A percentile compares a stretch with the other conserved stretches of the same genome.
These are phyloP conservation scores for Yueomyces sp. DNA, from an alignment of 805 yeast species.

Conservation along the genomic window DNA sequence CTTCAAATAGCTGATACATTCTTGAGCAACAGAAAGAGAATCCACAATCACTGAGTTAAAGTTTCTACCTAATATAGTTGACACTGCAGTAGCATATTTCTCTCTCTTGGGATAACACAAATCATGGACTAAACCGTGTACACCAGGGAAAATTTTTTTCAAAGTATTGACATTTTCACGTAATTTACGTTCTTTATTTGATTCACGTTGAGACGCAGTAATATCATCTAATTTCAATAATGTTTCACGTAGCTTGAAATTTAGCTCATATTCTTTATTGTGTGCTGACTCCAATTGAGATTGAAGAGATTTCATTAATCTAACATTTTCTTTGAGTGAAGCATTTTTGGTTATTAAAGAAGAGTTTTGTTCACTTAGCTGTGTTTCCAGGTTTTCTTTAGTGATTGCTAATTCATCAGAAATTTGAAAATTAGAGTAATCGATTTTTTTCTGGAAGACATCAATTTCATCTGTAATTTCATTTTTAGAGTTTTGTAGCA, in stretches of 20 bases:
- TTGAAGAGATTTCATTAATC: conserved; percentile 29
- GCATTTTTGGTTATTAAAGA: conserved; percentile 28
- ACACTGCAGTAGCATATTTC: conserved; percentile 60
- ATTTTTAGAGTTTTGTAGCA: conserved; percentile 31
- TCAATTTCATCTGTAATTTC: conserved; percentile 29
- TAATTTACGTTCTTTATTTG: conserved; percentile 51
- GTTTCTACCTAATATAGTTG: conserved; percentile 64
- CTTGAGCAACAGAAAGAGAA: conserved; percentile 48
- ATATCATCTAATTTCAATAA: conserved; percentile 54
- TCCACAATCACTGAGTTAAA: conserved; percentile 81
- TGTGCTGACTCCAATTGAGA: conserved; percentile 26
- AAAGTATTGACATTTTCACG: conserved; percentile 62
- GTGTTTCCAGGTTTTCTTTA: conserved; percentile 20
- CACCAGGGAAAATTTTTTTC: conserved; percentile 70
- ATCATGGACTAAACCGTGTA: conserved; percentile 69
- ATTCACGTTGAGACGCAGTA: conserved; percentile 64
- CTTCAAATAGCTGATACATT: conserved; percentile 66
- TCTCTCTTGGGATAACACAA: conserved; percentile 64
- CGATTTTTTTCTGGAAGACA: conserved; percentile 25
- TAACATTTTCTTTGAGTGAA: conserved; percentile 9
- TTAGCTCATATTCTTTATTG: conserved; percentile 46
- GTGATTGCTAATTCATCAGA: conserved; percentile 23
- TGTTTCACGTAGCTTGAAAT: conserved; percentile 46
- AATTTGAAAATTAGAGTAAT: conserved; percentile 25
- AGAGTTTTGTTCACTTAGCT: conserved; percentile 22